A percentile compares a stretch with the other conserved stretches of the same genome.
Conservation (phyloP, 306 rosid genomes). For the Gillenia trifoliata region DNA sequence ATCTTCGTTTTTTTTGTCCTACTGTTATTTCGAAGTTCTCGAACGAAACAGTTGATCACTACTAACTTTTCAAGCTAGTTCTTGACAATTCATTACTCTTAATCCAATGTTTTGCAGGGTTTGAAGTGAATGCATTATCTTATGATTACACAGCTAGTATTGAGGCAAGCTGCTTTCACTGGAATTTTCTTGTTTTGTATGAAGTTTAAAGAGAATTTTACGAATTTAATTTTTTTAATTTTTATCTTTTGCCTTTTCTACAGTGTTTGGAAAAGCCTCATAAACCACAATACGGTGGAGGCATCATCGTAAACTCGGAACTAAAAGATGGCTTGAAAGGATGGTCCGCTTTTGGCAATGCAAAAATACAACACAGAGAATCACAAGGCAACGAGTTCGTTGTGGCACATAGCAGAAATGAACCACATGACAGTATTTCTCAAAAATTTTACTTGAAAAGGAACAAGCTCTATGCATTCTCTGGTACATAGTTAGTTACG, state of each 20-base stretch:
- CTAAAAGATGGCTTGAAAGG: conserved; percentile 50
- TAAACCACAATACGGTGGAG: conserved; percentile 60
- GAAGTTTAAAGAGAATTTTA: not conserved
- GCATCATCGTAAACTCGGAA: conserved; percentile 60
- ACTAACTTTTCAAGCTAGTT: no score
- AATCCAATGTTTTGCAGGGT: conserved; percentile 25
- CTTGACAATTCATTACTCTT: no score
- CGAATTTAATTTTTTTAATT: no score
- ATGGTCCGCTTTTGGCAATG: conserved; percentile 44
- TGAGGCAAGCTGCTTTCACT: conserved; percentile 32
- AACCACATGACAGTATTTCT: conserved; percentile 38
- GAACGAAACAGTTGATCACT: no score
- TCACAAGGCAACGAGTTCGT: conserved; percentile 46
- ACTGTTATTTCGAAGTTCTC: no score
- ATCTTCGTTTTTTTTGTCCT: no score
- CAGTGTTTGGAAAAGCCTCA: conserved; percentile 55
- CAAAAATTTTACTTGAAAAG: conserved; percentile 38
- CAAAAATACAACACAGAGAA: conserved; percentile 45
- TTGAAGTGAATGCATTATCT: conserved; percentile 30
- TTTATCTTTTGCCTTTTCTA: not conserved
- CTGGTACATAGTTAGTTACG: conserved; percentile 33
- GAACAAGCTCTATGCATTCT: conserved; percentile 43
- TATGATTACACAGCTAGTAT: conserved; percentile 45
- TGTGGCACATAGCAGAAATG: conserved; percentile 48
- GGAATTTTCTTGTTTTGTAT: not conserved